These are phyloP conservation scores for Trichosanthes cucumerina DNA, from an alignment of 306 rosid genomes.

Conservation along the genomic window DNA sequence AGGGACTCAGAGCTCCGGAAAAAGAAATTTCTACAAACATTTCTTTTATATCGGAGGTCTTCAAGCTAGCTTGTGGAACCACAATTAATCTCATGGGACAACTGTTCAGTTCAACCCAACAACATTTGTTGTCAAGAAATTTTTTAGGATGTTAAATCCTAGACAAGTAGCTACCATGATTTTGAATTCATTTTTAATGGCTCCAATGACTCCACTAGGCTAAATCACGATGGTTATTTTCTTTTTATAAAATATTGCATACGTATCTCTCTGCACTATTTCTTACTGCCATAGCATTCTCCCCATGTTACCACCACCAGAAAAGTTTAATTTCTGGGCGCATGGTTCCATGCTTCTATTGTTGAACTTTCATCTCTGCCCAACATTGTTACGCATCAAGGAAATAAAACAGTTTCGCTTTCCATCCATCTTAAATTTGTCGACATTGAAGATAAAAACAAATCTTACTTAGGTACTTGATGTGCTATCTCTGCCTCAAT, in stretches of 20 bases:
- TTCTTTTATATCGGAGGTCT: not conserved
- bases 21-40: not conserved
- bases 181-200: no score
- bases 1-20: not conserved
- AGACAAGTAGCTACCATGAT: no score
- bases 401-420: not conserved
- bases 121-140: not conserved
- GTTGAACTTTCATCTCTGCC: not conserved
- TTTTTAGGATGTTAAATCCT: not conserved
- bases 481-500: not conserved
- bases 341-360: not conserved
- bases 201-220: not conserved
- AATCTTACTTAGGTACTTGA: not conserved
- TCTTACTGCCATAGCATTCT: constrained; percentile 2
- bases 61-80: no score
- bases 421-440: not conserved
- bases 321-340: not conserved
- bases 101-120: not conserved
- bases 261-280: not conserved
- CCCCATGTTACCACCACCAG: not conserved
- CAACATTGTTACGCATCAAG: not conserved
- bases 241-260: not conserved
- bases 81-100: not conserved
- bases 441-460: not conserved
- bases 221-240: not conserved